These are phyloP conservation scores for Myriosclerotinia duriaeana DNA, from an alignment of 2,329 filamentous ascomycete genomes.

Conservation along the genomic window DNA sequence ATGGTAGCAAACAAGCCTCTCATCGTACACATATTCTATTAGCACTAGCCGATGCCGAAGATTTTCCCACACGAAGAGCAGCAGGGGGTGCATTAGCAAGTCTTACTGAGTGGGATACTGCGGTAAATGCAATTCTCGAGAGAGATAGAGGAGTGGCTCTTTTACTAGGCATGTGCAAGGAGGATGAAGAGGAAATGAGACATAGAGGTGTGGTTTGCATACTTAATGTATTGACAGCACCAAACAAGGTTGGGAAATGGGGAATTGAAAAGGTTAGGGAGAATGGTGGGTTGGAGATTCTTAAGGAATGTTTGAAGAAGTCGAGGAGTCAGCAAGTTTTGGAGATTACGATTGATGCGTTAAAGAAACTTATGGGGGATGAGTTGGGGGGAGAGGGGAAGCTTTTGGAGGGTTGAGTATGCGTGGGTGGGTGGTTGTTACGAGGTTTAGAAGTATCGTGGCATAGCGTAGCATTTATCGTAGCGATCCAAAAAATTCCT, in stretches of 20 bases:
- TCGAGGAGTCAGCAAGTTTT: slow-evolving; percentile 69
- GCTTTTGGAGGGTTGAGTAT: slow-evolving; percentile 11
- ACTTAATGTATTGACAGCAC: slow-evolving; percentile 67
- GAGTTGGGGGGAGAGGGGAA: slow-evolving; percentile 23
- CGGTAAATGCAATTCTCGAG: slow-evolving; percentile 68
- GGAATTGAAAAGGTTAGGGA: slow-evolving; percentile 61
- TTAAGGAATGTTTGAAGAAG: slow-evolving; percentile 70
- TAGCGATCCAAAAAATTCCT: background rate
- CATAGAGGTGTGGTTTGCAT: slow-evolving; percentile 75
- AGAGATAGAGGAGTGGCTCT: slow-evolving; percentile 71
- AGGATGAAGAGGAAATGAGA: slow-evolving; percentile 67
- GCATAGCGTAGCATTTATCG: background rate
- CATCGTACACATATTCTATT: slow-evolving; percentile 80
- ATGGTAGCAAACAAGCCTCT: slow-evolving; percentile 63
- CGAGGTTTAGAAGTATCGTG: background rate
- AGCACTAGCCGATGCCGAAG: slow-evolving; percentile 83
- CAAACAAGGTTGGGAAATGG: slow-evolving; percentile 62
- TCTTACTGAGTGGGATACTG: slow-evolving; percentile 74
- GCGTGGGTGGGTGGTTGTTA: background rate
- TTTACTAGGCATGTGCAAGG: slow-evolving; percentile 76
- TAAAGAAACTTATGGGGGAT: slow-evolving; percentile 53
- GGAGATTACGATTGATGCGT: slow-evolving; percentile 66
- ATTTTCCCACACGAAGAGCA: slow-evolving; percentile 73
- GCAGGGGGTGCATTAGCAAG: slow-evolving; percentile 87
- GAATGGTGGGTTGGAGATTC: slow-evolving; percentile 62